Evolutionary conservation across 1,284 basidiomycete genomes (phyloP), one percentile per base, ranked within the genome.

Genomic region (Cutaneotrichosporon sp.): DNA sequence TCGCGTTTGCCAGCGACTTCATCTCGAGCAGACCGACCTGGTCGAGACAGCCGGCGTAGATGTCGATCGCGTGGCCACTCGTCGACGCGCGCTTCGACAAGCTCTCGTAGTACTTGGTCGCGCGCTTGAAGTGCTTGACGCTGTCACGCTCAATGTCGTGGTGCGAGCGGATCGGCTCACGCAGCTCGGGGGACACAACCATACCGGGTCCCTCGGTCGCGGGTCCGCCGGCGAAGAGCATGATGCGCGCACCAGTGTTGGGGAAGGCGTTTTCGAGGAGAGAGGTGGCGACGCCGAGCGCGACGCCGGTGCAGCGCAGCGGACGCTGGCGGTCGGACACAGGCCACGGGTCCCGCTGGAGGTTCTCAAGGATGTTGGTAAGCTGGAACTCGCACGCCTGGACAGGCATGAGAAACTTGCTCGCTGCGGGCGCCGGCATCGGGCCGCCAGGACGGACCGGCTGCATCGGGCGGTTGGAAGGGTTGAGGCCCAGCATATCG

Each of bases 81-180:
- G 86, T 85, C 5, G 96, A 93, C 3, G 83, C 91, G 46, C 96
- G 85, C 72, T 91, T 90, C n/a, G 92, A 88, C 19, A 98, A 83
- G 31, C 82, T 83, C 78, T 99, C 96, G 75, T 97, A 99, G 76
- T 93, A 97, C 83, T 97, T 97, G 64, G 84, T 84, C 20, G 96
- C 92, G 48, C 92, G 87, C 80, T 98, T 98, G 78, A 87, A 98
- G 75, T 97, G 93, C 76, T 96, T 97, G 46, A 89, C 93, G 64
- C 85, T 89, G 75, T 99, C 96, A 46, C 92, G 82, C 71, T 99
- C 96, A 68, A 98, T 98, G 72, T 99, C 94, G 78, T 98, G 94
- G 75, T 99, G 96, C 3, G 93, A 97, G 54, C 96, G 87, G 63
- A 99, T 97, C 3, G 94, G 91, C 73, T 99, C 94, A 74, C 91